Percentiles rank a stretch among this genome's conserved stretches.
Conservation (phyloP, 2,329 filamentous ascomycete genomes). For the Fusarium staphyleae region DNA sequence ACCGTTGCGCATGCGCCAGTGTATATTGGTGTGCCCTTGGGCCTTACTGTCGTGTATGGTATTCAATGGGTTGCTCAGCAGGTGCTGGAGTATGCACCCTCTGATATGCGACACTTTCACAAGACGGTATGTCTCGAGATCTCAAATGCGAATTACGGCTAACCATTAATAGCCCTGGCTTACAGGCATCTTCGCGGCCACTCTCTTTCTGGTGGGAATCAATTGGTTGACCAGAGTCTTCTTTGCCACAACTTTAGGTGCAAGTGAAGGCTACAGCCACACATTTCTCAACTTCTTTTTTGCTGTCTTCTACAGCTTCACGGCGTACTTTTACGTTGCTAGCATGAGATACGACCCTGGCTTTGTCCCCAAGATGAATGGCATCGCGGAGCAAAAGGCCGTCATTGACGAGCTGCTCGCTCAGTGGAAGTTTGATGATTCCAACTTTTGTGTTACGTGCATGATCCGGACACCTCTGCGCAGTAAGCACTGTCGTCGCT, state of each 20-base stretch:
- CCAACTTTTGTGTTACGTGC: slow-evolving; percentile 92
- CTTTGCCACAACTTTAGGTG: slow-evolving; percentile 32
- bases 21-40: slow-evolving; percentile 77
- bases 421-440: slow-evolving; percentile 89
- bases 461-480: slow-evolving; percentile 93
- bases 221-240: slow-evolving; percentile 75
- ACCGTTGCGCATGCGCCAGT: slow-evolving; percentile 77
- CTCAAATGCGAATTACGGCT: background rate
- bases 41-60: slow-evolving; percentile 69
- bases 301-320: slow-evolving; percentile 67
- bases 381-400: slow-evolving; percentile 87
- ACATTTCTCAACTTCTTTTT: slow-evolving; percentile 84
- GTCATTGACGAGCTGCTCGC: slow-evolving; percentile 87
- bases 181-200: slow-evolving; percentile 89
- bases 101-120: slow-evolving; percentile 88
- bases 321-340: slow-evolving; percentile 84
- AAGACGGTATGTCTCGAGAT: slow-evolving; percentile 71
- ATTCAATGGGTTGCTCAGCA: slow-evolving; percentile 81
- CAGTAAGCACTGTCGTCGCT: slow-evolving; percentile 94
- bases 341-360: slow-evolving; percentile 91
- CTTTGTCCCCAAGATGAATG: slow-evolving; percentile 88
- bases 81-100: slow-evolving; percentile 80
- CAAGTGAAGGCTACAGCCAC: slow-evolving; percentile 51
- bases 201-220: slow-evolving; percentile 80
- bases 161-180: slow-evolving; percentile 74